Evolutionary conservation across 163 green algal genomes (phyloP).

Genomic region (Scenedesmus sp.): DNA sequence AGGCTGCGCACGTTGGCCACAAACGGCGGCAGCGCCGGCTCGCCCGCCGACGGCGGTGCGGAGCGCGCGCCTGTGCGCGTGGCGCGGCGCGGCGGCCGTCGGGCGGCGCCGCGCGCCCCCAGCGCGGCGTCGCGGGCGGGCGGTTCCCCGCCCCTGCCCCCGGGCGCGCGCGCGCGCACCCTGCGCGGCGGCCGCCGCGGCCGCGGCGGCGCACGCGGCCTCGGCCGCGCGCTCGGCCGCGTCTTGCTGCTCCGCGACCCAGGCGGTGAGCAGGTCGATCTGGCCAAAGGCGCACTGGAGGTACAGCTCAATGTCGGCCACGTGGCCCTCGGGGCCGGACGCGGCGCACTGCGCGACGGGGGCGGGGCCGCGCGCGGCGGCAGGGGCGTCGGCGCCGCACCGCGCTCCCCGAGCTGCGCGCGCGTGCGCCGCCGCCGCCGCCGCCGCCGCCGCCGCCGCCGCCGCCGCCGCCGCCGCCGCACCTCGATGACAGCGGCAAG

Average conservation of each 20-base stretch:
- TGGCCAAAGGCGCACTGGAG: constrained; percentile 74
- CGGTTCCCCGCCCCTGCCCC: neutral
- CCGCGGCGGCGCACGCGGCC: constrained; percentile 10
- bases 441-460: no score
- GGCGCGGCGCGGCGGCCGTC: neutral
- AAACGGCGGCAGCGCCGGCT: constrained; percentile 17
- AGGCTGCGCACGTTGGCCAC: constrained; percentile 60
- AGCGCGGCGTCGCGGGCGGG: neutral
- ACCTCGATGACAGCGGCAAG: constrained; percentile 46
- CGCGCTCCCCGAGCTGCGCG: no score
- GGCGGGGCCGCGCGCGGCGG: no score
- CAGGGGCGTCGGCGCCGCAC: no score
- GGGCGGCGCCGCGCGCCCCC: neutral
- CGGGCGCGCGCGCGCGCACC: neutral
- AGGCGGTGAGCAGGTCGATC: constrained; percentile 77
- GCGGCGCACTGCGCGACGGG: constrained; percentile 32
- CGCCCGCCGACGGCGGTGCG: neutral
- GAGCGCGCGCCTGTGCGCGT: neutral
- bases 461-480: no score
- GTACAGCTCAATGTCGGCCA: constrained; percentile 72
- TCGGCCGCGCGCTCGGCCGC: constrained; percentile 10
- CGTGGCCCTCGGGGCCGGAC: constrained; percentile 1
- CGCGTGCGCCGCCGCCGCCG: no score
- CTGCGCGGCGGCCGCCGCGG: constrained; percentile 1
- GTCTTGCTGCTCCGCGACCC: constrained; percentile 60